These are phyloP conservation scores for Rhodotorula mucilaginosa DNA, from an alignment of 1,284 basidiomycete species.

Conservation along the genomic window DNA sequence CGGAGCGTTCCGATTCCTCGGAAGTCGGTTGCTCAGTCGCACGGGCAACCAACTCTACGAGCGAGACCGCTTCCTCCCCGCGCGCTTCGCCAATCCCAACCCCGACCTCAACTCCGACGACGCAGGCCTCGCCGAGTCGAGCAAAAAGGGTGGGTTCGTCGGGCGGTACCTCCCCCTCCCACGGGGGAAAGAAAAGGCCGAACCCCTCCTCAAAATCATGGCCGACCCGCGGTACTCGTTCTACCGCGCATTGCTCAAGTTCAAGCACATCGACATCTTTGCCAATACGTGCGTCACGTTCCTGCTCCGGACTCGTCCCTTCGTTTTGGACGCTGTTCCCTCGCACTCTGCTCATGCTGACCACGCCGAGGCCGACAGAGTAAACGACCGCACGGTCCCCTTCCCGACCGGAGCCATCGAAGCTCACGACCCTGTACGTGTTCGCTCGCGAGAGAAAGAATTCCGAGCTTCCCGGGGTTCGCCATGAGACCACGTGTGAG, in stretches of 20 bases:
- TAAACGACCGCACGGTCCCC: slow-evolving; percentile 65
- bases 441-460: slow-evolving; percentile 50
- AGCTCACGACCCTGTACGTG: slow-evolving; percentile 56
- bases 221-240: slow-evolving; percentile 78
- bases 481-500: background rate
- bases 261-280: slow-evolving; percentile 72
- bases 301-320: too few species aligned
- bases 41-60: slow-evolving; percentile 79
- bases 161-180: background rate
- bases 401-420: slow-evolving; percentile 76
- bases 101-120: background rate
- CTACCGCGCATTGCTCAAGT: slow-evolving; percentile 67
- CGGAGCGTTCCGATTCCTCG: slow-evolving; percentile 59
- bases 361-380: slow-evolving; percentile 3
- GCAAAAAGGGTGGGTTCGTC: background rate
- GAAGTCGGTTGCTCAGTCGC: slow-evolving; percentile 71
- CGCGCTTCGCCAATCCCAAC: slow-evolving; percentile 49
- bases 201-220: slow-evolving; percentile 76
- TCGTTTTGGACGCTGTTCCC: background rate
- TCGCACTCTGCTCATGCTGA: background rate
- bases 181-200: slow-evolving; percentile 53
- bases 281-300: slow-evolving; percentile 62
- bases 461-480: too few species aligned
- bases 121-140: background rate
- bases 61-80: slow-evolving; percentile 61